Conservation (phyloP, 192 early-diverging fungal species). For the Coemansia sp. region DNA sequence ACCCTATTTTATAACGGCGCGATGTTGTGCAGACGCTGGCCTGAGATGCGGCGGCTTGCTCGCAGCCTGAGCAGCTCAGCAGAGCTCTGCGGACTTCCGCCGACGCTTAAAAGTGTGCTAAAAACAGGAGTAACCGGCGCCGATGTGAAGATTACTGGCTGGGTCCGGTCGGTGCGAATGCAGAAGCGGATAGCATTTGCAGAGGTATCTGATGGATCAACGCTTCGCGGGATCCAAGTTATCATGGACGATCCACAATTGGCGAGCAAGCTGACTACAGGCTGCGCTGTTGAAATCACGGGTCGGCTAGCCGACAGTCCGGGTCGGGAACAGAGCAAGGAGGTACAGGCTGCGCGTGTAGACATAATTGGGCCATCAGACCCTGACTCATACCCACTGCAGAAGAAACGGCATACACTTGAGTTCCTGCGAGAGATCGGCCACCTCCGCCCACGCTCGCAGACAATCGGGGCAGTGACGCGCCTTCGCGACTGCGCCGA, state of each 20-base stretch:
- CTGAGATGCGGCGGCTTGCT: neutral
- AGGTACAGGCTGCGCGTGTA: conserved; percentile 58
- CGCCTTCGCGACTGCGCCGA: conserved; percentile 68
- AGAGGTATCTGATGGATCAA: conserved; percentile 76
- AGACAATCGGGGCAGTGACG: conserved; percentile 69
- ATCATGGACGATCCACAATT: conserved; percentile 45
- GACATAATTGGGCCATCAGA: conserved; percentile 29
- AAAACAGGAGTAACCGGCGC: conserved; percentile 12
- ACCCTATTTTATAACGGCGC: neutral
- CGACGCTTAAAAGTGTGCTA: conserved; percentile 26
- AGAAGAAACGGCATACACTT: conserved; percentile 76
- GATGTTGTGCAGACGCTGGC: neutral
- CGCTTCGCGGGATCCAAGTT: conserved; percentile 67
- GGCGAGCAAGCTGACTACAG: conserved; percentile 57
- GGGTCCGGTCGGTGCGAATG: conserved; percentile 78
- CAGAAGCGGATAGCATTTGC: conserved; percentile 80
- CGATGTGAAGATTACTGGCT: conserved; percentile 54
- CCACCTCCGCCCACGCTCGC: conserved; percentile 73
- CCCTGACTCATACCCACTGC: conserved; percentile 75
- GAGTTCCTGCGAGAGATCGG: conserved; percentile 77
- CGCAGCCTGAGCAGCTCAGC: neutral
- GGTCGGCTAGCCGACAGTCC: conserved; percentile 66
- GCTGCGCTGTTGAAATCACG: conserved; percentile 67
- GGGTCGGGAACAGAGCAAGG: conserved; percentile 69
- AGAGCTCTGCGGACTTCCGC: conserved; percentile 11